Percentiles rank a stretch among this genome's conserved stretches.
Evolutionary conservation across 2,329 filamentous ascomycete genomes (phyloP).

Genomic region (Ceratocystis smalleyi): DNA sequence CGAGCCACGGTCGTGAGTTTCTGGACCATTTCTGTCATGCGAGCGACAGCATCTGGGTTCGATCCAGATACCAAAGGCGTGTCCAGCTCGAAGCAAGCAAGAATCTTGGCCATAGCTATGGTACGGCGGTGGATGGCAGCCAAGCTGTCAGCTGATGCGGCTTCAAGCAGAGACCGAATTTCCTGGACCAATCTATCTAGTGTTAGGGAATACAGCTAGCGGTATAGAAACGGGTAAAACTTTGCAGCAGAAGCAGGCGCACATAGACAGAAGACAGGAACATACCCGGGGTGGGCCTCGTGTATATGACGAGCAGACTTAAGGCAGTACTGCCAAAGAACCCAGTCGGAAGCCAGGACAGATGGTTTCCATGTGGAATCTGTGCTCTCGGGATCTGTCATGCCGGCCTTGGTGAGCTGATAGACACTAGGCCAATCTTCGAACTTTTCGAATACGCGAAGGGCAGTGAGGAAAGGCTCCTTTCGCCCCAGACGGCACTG

Average conservation of each 20-base stretch:
- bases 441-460: conserved; percentile 26
- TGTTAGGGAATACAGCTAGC: not conserved
- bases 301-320: conserved; percentile 20
- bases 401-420: conserved; percentile 29
- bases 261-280: not conserved
- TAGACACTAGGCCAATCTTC: conserved; percentile 31
- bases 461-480: conserved; percentile 30
- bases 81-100: conserved; percentile 25
- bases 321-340: conserved; percentile 25
- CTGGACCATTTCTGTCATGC: conserved; percentile 14
- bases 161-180: conserved; percentile 23
- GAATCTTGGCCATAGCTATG: conserved; percentile 27
- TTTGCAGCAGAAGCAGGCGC: too few relatives aligned
- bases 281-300: conserved; percentile 13
- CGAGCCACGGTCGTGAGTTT: conserved; percentile 11
- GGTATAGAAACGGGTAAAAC: too few relatives aligned
- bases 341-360: conserved; percentile 31
- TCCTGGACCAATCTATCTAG: conserved; percentile 19
- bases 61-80: not conserved
- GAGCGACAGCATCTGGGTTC: not conserved
- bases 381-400: conserved; percentile 26
- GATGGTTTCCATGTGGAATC: conserved; percentile 25
- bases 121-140: conserved; percentile 29
- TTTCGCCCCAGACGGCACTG: conserved; percentile 35
- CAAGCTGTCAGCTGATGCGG: conserved; percentile 21